Base-by-base conservation (phyloP, 495 filamentous ascomycete genomes). In the Bombardia bombarda region DNA sequence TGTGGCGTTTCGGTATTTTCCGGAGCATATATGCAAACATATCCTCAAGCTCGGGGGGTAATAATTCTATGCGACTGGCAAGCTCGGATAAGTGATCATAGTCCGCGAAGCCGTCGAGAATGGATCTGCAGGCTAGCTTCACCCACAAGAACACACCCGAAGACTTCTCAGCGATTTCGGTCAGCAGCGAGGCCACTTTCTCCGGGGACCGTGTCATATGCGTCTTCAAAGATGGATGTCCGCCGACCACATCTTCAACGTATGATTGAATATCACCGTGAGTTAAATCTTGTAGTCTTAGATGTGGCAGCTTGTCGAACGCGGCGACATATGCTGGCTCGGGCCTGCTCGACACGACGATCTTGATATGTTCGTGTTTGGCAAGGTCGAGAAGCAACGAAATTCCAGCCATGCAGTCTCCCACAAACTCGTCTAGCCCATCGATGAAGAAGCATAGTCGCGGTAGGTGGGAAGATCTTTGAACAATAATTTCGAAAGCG, bases 331-430 rank as follows among this genome's bases (percentile, higher is more conserved):
- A 55, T 3, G 22, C 43, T 21, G 42, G 46, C 4, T 42, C 34
- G 0, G 70, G 68, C 1, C 74, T 60, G 46, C 74, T 77, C 10
- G 73, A 70, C 1, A 73, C 48, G 43, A 73, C 75, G 6, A 69
- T 14, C 42, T 75, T 76, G 39, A 75, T 45, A 41, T 68, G 47
- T 0, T 37, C 6, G 14, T 25, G 39, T 4, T n/a, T 20, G 5
- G 44, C 26, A 1, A 59, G 20, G 3, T 28, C 16, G 0, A 13
- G 7, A 1, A 57, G 13, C 0, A 46, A 20, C 4, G 39, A 9
- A 39, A 33, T 28, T 5, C 49, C 26, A 7, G 52, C 56, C 3
- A 35, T 17, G 8, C 40, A 42, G n/a, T 57, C 46, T 1, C 51
- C 56, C 1, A 49, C 36, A 16, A 38, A 55, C 16, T 52, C 50